phyloP scores from a whole-genome alignment of 371 early-diverging fungal species.

The Thermomucor indicae-seudaticae region DNA sequence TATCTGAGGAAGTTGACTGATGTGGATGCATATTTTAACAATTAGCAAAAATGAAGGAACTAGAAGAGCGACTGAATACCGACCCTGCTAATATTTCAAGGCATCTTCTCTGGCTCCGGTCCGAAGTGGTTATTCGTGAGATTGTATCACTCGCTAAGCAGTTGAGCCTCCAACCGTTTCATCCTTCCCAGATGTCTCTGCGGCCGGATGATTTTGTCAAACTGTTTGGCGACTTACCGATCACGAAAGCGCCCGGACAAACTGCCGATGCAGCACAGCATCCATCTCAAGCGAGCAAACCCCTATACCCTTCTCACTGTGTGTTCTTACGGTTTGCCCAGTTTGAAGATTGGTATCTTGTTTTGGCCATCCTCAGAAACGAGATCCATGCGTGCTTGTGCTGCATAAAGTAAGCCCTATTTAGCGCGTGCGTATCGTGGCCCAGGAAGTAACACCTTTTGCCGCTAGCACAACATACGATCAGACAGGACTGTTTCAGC shows the following conservation, averaged over 20 bases:
- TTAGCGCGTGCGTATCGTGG: background rate
- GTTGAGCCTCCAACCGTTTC: conserved; percentile 37
- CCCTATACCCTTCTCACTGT: conserved; percentile 40
- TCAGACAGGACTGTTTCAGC: conserved; percentile 29
- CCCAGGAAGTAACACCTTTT: background rate
- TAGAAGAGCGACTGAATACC: conserved; percentile 38
- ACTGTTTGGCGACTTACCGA: conserved; percentile 32
- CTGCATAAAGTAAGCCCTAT: conserved; percentile 31
- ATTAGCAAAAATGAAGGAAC: conserved; percentile 34
- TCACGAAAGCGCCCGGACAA: conserved; percentile 4
- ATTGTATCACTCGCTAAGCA: conserved; percentile 47
- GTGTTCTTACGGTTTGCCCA: conserved; percentile 46
- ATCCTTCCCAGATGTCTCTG: conserved; percentile 40
- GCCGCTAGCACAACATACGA: conserved; percentile 34
- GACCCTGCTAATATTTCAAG: conserved; percentile 34
- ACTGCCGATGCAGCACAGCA: background rate
- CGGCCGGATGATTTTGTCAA: conserved; percentile 36
- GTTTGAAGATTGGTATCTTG: conserved; percentile 48
- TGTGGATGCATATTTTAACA: too few species aligned
- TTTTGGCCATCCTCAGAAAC: conserved; percentile 35
- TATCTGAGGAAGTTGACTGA: too few species aligned
- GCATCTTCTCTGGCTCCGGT: conserved; percentile 44
- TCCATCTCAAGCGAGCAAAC: background rate
- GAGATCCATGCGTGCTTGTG: conserved; percentile 43
- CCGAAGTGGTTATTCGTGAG: conserved; percentile 46